Base-by-base conservation (phyloP, 441 rosid species). In the Sinapis alba region DNA sequence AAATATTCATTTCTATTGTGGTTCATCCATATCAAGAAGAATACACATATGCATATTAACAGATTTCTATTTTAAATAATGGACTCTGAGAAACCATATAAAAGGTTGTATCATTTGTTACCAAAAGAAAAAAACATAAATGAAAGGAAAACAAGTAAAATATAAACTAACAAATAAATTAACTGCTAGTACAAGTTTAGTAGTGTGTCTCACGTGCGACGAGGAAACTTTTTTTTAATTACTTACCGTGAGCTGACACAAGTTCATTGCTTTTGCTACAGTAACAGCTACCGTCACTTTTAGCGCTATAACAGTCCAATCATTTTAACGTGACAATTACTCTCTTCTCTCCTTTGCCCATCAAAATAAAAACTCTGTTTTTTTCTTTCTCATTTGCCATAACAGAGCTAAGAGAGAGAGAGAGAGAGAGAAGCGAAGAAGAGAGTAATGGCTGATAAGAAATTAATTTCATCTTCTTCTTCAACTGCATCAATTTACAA, bases 401-500 rank as follows among this genome's bases (percentile, higher is more conserved):
- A 68, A 19, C 71, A 62, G 7, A 62, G 60, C n/a, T n/a, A 45
- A 45, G 38, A 45, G 62, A 51, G 47, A 77, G 56, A 70, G 65
- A 60, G 50, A 12, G 18, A 47, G 47, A 41, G 47, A 36, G 43
- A 36, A 28, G 65, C 23, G 45, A 30, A 68, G 64, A 65, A 74
- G 80, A 74, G 70, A 75, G 66, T 36, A 27, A 81, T 84, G 87
- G 88, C 78, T 21, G 87, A 80, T 68, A 70, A 24, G 69, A 71
- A 63, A 64, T 64, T 70, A 64, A 62, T 58, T 50, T 38, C 70
- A 4, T 41, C 82, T 0, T 57, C 74, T 65, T 75, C 84, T 1
- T 64, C 81, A 32, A 68, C 83, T 0, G 53, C 84, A 3, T 66
- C 75, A 27, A 24, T 63, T 69, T 73, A 78, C 78, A 78, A 78